These are phyloP conservation scores for Rhodotorula sp. DNA, from an alignment of 1,284 basidiomycete genomes.

Conservation along the genomic window DNA sequence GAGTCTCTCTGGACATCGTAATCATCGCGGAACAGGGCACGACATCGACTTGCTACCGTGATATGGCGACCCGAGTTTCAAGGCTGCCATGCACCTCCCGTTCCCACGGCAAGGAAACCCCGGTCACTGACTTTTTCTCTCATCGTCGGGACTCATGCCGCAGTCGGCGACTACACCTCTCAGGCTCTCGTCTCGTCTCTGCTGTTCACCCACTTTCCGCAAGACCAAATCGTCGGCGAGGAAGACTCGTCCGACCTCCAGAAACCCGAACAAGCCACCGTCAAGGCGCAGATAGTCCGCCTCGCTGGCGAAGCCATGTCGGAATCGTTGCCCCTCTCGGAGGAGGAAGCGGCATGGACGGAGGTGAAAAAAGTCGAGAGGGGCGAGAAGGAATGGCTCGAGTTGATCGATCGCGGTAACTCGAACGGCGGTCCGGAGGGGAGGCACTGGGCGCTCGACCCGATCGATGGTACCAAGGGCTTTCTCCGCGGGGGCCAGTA, in stretches of 20 bases:
- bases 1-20: not conserved
- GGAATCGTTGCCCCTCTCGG: conserved; percentile 45
- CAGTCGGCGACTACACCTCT: conserved; percentile 86
- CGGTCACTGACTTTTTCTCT: too few species aligned
- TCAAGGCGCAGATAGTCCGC: conserved; percentile 60
- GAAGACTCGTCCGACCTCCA: conserved; percentile 83
- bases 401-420: conserved; percentile 82
- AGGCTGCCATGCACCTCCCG: too few species aligned
- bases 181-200: conserved; percentile 86
- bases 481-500: conserved; percentile 97
- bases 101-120: too few species aligned
- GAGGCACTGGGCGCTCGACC: conserved; percentile 77
- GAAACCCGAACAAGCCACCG: conserved; percentile 50
- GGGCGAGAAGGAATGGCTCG: conserved; percentile 57
- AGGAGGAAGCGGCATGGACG: conserved; percentile 48
- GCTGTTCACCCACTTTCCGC: conserved; percentile 69
- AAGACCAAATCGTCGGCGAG: conserved; percentile 89
- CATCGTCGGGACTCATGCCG: not conserved
- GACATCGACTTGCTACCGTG: too few species aligned
- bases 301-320: conserved; percentile 79
- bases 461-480: conserved; percentile 90
- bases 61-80: too few species aligned
- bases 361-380: conserved; percentile 55
- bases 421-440: conserved; percentile 72
- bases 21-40: too few species aligned